Evolutionary conservation across 1,284 basidiomycete species (phyloP).

Genomic region (Cutaneotrichosporon dermatis): DNA sequence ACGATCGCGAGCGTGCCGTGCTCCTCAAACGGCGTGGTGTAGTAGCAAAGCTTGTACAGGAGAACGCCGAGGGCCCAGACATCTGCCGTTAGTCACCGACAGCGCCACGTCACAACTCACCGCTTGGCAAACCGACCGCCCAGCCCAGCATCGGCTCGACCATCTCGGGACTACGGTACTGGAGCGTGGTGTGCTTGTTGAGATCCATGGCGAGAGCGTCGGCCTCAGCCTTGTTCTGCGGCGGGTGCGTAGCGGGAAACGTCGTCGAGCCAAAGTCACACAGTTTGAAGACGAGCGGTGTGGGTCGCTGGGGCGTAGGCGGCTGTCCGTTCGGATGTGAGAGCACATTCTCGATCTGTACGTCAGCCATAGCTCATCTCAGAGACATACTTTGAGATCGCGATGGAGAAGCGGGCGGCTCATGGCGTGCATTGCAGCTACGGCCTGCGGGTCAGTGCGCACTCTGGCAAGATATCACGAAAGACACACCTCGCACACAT

Average conservation of each 20-base stretch:
- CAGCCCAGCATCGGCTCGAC: slow-evolving; percentile 61
- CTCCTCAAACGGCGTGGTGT: slow-evolving; percentile 97
- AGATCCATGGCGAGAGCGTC: slow-evolving; percentile 84
- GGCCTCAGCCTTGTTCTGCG: slow-evolving; percentile 72
- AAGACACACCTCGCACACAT: slow-evolving; percentile 66
- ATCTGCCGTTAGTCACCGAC: slow-evolving; percentile 50
- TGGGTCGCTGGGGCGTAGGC: slow-evolving; percentile 53
- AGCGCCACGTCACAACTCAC: slow-evolving; percentile 35
- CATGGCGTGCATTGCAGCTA: slow-evolving; percentile 92
- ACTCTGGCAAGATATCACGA: no score
- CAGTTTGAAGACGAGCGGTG: slow-evolving; percentile 74
- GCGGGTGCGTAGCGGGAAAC: slow-evolving; percentile 63
- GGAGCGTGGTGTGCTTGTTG: slow-evolving; percentile 89
- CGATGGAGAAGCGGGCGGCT: slow-evolving; percentile 83
- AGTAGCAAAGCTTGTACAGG: slow-evolving; percentile 86
- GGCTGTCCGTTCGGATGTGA: slow-evolving; percentile 36
- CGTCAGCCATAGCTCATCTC: background rate
- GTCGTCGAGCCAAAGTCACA: slow-evolving; percentile 97
- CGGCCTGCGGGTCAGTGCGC: slow-evolving; percentile 52
- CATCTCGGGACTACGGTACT: slow-evolving; percentile 97
- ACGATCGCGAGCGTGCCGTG: slow-evolving; percentile 93
- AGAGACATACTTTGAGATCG: slow-evolving; percentile 80
- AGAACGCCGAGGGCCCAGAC: slow-evolving; percentile 74
- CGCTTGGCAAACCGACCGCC: slow-evolving; percentile 52
- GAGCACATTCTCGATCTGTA: slow-evolving; percentile 87